Conservation (phyloP, 441 rosid genomes). For the Theobroma grandiflorum region DNA sequence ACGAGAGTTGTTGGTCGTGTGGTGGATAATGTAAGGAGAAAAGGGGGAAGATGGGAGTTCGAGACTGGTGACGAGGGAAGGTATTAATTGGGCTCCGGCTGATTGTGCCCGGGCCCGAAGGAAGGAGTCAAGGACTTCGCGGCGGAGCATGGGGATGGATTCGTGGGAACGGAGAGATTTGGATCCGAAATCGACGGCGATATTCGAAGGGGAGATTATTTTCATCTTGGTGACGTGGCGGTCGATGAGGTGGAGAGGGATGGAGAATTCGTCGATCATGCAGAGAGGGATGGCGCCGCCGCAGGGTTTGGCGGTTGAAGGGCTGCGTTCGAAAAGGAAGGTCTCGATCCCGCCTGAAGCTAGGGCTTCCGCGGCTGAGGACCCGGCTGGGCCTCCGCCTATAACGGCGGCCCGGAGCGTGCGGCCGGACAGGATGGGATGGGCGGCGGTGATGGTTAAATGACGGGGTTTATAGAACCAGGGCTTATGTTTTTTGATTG, state of each 20-base stretch:
- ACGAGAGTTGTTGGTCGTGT: slow-evolving; percentile 42
- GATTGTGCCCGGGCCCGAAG: slow-evolving; percentile 64
- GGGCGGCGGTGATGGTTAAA: slow-evolving; percentile 31
- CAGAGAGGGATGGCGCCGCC: slow-evolving; percentile 82
- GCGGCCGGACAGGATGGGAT: slow-evolving; percentile 42
- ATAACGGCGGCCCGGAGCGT: slow-evolving; percentile 62
- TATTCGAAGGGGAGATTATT: slow-evolving; percentile 73
- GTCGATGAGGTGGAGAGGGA: slow-evolving; percentile 63
- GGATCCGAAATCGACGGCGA: slow-evolving; percentile 66
- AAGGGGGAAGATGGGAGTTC: slow-evolving; percentile 44
- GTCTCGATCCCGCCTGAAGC: slow-evolving; percentile 66
- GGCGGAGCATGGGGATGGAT: slow-evolving; percentile 74
- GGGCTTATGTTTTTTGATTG: neutral
- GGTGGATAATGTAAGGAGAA: slow-evolving; percentile 59
- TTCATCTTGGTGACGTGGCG: slow-evolving; percentile 68
- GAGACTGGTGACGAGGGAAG: slow-evolving; percentile 57
- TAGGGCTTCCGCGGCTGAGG: slow-evolving; percentile 61
- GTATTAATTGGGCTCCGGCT: slow-evolving; percentile 52
- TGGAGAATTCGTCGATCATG: slow-evolving; percentile 69
- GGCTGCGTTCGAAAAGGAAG: slow-evolving; percentile 66
- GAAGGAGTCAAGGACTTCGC: slow-evolving; percentile 74
- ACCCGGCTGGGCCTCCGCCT: slow-evolving; percentile 69
- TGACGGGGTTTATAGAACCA: neutral
- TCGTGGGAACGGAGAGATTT: slow-evolving; percentile 58
- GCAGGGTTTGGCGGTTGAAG: slow-evolving; percentile 64